Conservation (phyloP, 1,284 basidiomycete genomes). For the Leccinum griseonigrum region DNA sequence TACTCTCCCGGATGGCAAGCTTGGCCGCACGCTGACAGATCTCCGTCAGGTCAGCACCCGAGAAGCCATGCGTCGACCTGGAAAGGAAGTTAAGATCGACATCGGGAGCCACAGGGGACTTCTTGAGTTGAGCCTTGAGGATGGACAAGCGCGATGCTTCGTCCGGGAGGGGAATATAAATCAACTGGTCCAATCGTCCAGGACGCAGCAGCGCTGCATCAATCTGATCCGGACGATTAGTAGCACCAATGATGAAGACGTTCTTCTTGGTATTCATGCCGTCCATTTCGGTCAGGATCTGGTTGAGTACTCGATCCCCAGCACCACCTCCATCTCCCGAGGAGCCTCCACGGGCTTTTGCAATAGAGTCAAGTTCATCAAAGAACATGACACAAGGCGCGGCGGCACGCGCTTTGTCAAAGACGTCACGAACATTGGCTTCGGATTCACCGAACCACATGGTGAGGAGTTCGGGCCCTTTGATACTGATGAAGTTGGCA, state of each 20-base stretch:
- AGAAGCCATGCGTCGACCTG: constrained; percentile 96
- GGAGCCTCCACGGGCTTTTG: constrained; percentile 87
- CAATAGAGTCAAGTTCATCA: constrained; percentile 98
- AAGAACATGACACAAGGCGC: constrained; percentile 99
- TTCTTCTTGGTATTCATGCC: constrained; percentile 99
- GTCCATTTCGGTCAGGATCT: constrained; percentile 99
- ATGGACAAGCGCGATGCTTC: constrained; percentile 91
- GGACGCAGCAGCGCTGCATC: constrained; percentile 96
- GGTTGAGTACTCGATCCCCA: constrained; percentile 96
- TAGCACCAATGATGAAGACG: constrained; percentile 98
- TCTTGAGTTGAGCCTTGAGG: constrained; percentile 88
- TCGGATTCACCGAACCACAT: constrained; percentile 99
- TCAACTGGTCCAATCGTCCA: constrained; percentile 95
- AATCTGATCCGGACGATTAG: constrained; percentile 99
- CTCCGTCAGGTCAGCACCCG: constrained; percentile 98
- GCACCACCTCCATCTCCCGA: constrained; percentile 92
- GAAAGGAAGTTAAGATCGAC: constrained; percentile 89
- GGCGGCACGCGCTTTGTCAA: constrained; percentile 98
- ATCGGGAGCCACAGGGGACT: constrained; percentile 84
- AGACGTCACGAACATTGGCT: constrained; percentile 98
- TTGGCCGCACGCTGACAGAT: constrained; percentile 99
- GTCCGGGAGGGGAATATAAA: constrained; percentile 94
- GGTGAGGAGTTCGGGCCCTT: constrained; percentile 94
- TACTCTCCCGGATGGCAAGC: constrained; percentile 92
- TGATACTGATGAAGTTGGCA: constrained; percentile 97